Conservation (phyloP, 257 asterid genomes). For the Solanum habrochaites region DNA sequence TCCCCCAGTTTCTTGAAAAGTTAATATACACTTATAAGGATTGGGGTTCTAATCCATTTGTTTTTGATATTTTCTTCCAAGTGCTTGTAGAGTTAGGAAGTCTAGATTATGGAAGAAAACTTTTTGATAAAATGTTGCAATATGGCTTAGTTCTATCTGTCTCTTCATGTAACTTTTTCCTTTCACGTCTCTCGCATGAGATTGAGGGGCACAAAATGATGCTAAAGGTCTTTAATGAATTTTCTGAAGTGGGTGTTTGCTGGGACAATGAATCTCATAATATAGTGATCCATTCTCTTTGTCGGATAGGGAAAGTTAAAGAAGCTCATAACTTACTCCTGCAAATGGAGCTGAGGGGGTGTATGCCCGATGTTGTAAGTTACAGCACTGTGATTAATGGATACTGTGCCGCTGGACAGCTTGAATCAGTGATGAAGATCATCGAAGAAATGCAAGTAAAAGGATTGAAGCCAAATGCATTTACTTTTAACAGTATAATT, state of each 20-base stretch:
- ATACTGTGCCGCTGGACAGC: constrained; percentile 51
- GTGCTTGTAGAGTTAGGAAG: constrained; percentile 50
- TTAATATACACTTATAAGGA: constrained; percentile 71
- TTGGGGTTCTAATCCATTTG: constrained; percentile 79
- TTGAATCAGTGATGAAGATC: constrained; percentile 37
- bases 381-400: constrained; percentile 77
- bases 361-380: constrained; percentile 72
- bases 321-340: constrained; percentile 74
- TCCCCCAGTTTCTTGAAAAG: constrained; percentile 55
- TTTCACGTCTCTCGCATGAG: constrained; percentile 43
- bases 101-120: constrained; percentile 51
- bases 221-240: constrained; percentile 46
- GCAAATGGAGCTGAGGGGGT: constrained; percentile 65
- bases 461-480: constrained; percentile 66
- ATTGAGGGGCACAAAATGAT: constrained; percentile 31
- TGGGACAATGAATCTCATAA: constrained; percentile 77
- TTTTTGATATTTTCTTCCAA: constrained; percentile 72
- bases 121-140: constrained; percentile 57
- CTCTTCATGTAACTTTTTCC: constrained; percentile 69
- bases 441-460: constrained; percentile 45
- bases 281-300: constrained; percentile 62
- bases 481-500: constrained; percentile 66
- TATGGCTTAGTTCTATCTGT: constrained; percentile 64
- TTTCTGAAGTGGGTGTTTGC: constrained; percentile 53
- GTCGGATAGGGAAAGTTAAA: constrained; percentile 40